Percentiles rank a stretch among this genome's conserved stretches.
phyloP scores from a whole-genome alignment of 202 grass and related monocot species.

The Digitaria exilis region DNA sequence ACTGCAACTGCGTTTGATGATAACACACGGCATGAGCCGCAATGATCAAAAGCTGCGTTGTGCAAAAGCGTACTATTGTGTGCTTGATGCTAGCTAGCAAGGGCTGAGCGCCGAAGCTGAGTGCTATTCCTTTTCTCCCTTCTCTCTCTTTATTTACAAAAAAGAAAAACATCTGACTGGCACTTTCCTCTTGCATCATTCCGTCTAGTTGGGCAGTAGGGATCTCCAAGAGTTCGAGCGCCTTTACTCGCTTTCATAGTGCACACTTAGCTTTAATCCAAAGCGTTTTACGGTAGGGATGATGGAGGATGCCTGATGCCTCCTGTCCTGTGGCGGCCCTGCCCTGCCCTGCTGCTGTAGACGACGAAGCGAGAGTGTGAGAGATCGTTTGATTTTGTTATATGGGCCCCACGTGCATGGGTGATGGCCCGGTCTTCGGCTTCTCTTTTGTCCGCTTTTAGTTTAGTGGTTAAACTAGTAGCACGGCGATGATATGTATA shows the following conservation, averaged over 20 bases:
- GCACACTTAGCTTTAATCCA: slow-evolving; percentile 49
- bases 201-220: not conserved
- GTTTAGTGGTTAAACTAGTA: not conserved
- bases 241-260: slow-evolving; percentile 40
- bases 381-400: not conserved
- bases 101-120: not conserved
- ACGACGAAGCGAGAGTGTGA: too few relatives aligned
- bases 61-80: not conserved
- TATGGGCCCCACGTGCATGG: slow-evolving; percentile 25
- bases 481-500: too few relatives aligned
- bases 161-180: not conserved
- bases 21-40: not conserved
- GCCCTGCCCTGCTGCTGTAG: too few relatives aligned
- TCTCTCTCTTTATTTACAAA: not conserved
- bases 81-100: slow-evolving; percentile 12
- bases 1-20: not conserved
- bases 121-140: not conserved
- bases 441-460: slow-evolving; percentile 59
- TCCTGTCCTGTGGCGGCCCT: not conserved
- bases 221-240: slow-evolving; percentile 1
- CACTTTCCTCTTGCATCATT: slow-evolving; percentile 13
- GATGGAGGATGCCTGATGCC: too few relatives aligned
- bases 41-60: slow-evolving; percentile 16
- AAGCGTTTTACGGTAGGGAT: slow-evolving; percentile 23
- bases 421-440: not conserved